A percentile compares a stretch with the other conserved stretches of the same genome.
These are phyloP conservation scores for Narthecium ossifragum DNA, from an alignment of 106 monocot species.

Conservation along the genomic window DNA sequence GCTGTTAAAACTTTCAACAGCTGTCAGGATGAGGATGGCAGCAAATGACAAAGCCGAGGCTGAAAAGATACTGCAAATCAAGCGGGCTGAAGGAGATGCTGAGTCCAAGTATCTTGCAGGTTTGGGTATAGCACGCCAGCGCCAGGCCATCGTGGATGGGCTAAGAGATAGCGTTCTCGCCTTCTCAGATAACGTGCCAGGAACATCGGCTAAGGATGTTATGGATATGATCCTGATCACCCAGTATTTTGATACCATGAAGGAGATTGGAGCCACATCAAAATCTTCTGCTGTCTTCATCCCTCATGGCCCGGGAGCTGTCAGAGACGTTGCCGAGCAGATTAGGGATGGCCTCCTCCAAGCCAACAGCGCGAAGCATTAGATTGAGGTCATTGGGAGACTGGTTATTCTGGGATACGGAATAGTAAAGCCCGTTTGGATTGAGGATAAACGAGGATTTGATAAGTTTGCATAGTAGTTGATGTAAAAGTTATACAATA, in stretches of 20 bases:
- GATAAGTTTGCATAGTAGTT: too few relatives aligned
- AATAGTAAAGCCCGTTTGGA: too few relatives aligned
- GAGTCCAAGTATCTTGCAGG: conserved; percentile 88
- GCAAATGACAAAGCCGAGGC: conserved; percentile 89
- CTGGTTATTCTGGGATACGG: too few relatives aligned
- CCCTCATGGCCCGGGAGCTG: conserved; percentile 79
- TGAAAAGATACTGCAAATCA: conserved; percentile 85
- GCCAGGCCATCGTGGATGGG: conserved; percentile 92
- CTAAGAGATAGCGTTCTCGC: conserved; percentile 74
- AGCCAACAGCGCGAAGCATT: conserved; percentile 18
- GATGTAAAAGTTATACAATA: too few relatives aligned
- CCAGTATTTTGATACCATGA: conserved; percentile 94
- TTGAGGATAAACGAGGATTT: too few relatives aligned
- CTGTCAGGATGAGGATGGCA: conserved; percentile 74
- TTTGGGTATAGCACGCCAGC: conserved; percentile 75
- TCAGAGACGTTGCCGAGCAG: conserved; percentile 57
- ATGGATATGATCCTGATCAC: conserved; percentile 94
- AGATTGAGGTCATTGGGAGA: too few relatives aligned
- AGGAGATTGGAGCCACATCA: conserved; percentile 72
- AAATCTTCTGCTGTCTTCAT: conserved; percentile 70
- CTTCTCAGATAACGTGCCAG: conserved; percentile 68
- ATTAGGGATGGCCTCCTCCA: conserved; percentile 67
- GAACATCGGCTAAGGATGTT: conserved; percentile 72
- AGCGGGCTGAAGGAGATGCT: conserved; percentile 84
- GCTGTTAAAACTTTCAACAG: conserved; percentile 19